phyloP scores from a whole-genome alignment of 192 early-diverging fungal species.

The Rhizophlyctis rosea region DNA sequence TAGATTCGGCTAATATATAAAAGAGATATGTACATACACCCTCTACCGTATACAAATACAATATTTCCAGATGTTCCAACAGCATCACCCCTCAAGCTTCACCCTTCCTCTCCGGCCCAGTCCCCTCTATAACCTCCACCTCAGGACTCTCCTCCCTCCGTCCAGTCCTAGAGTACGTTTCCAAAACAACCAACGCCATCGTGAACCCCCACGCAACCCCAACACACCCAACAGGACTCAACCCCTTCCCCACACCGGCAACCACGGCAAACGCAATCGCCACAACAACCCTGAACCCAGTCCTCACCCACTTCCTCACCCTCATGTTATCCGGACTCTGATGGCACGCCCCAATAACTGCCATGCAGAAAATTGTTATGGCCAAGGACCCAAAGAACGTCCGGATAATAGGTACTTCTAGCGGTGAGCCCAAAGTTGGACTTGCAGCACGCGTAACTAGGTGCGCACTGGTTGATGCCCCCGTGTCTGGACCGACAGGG shows the following conservation, averaged over 20 bases:
- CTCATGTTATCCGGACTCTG: not conserved
- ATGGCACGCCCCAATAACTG: not conserved
- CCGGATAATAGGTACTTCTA: too few relatives aligned
- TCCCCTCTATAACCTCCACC: too few relatives aligned
- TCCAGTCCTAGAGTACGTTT: too few relatives aligned
- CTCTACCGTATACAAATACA: too few relatives aligned
- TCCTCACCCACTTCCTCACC: not conserved
- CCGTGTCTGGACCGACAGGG: not conserved
- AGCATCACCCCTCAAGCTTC: too few relatives aligned
- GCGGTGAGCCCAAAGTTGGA: too few relatives aligned
- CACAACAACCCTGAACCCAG: not conserved
- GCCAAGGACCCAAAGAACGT: conserved; percentile 5
- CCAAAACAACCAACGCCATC: not conserved
- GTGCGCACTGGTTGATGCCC: not conserved
- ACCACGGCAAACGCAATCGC: conserved; percentile 1
- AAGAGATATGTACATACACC: too few relatives aligned
- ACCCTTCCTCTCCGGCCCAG: too few relatives aligned
- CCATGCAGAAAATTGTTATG: not conserved
- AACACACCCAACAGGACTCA: not conserved
- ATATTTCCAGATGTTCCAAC: too few relatives aligned
- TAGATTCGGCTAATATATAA: too few relatives aligned
- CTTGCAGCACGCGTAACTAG: too few relatives aligned
- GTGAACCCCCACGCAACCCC: not conserved
- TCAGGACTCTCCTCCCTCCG: too few relatives aligned
- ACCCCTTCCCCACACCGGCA: not conserved